Evolutionary conservation across 2,329 filamentous ascomycete genomes (phyloP).

Genomic region (Aspergillus floridensis): DNA sequence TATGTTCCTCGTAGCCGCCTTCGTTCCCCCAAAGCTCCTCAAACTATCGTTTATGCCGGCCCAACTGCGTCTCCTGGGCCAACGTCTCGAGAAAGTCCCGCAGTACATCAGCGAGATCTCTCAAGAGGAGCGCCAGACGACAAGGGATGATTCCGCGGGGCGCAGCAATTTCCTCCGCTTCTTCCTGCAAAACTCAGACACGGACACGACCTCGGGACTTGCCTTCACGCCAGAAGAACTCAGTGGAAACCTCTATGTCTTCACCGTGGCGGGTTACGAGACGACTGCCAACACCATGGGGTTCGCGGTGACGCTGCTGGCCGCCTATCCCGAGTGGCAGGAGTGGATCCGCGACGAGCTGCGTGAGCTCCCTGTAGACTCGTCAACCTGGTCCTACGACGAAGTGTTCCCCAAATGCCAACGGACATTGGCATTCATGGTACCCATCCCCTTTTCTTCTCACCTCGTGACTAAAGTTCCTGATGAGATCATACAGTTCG

Average conservation of each 20-base stretch:
- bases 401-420: slow-evolving; percentile 44
- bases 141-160: not conserved
- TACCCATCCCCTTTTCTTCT: slow-evolving; percentile 19
- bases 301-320: slow-evolving; percentile 50
- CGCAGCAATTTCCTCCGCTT: slow-evolving; percentile 9
- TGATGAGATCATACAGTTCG: slow-evolving; percentile 23
- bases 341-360: slow-evolving; percentile 54
- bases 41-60: too few species aligned
- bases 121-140: slow-evolving; percentile 1
- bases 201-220: slow-evolving; percentile 17
- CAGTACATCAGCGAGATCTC: slow-evolving; percentile 20
- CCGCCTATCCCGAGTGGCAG: slow-evolving; percentile 50
- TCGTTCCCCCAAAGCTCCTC: too few species aligned
- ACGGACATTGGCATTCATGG: slow-evolving; percentile 51
- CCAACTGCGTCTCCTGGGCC: too few species aligned
- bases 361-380: slow-evolving; percentile 29
- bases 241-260: slow-evolving; percentile 48
- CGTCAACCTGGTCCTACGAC: slow-evolving; percentile 41
- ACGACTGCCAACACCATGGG: slow-evolving; percentile 52
- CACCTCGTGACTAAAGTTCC: not conserved
- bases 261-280: slow-evolving; percentile 50
- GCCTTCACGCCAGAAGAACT: slow-evolving; percentile 37
- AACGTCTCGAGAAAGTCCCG: too few species aligned
- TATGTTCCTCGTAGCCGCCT: too few species aligned
- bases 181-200: slow-evolving; percentile 6